Evolutionary conservation across 495 filamentous ascomycete genomes (phyloP).

Genomic region (Apiosordaria backusii): DNA sequence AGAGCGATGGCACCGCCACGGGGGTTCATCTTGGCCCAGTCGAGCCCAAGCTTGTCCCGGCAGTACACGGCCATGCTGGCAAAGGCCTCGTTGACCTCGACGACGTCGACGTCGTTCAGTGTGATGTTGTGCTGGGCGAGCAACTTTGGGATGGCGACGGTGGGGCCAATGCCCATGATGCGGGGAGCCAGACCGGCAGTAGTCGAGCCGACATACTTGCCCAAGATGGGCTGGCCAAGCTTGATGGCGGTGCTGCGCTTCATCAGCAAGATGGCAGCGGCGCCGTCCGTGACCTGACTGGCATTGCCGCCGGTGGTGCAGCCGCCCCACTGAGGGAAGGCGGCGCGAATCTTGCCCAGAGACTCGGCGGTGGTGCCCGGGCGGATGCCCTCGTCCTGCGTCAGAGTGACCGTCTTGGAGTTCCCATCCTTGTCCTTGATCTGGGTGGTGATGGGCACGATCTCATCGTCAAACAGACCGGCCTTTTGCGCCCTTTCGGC

Average conservation of each 20-base stretch:
- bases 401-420: conserved; percentile 69
- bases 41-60: conserved; percentile 68
- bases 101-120: conserved; percentile 81
- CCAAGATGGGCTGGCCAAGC: conserved; percentile 86
- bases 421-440: conserved; percentile 83
- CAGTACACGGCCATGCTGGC: conserved; percentile 97
- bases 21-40: conserved; percentile 83
- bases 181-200: conserved; percentile 85
- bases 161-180: conserved; percentile 96
- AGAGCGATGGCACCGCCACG: conserved; percentile 76
- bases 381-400: conserved; percentile 82
- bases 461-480: conserved; percentile 93
- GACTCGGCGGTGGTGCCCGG: conserved; percentile 83
- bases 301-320: conserved; percentile 92
- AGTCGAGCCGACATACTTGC: conserved; percentile 90
- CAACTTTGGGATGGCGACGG: conserved; percentile 91
- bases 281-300: conserved; percentile 93
- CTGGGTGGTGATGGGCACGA: conserved; percentile 75
- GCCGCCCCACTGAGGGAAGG: conserved; percentile 87
- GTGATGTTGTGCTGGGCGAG: conserved; percentile 72
- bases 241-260: conserved; percentile 83
- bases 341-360: conserved; percentile 80
- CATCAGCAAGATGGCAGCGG: conserved; percentile 89
- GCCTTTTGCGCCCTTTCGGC: conserved; percentile 90
- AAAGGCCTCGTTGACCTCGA: conserved; percentile 97